Percentiles rank a stretch among this genome's conserved stretches.
Conservation (phyloP, 208 protist species). For the Acanthamoeba castellanii region DNA sequence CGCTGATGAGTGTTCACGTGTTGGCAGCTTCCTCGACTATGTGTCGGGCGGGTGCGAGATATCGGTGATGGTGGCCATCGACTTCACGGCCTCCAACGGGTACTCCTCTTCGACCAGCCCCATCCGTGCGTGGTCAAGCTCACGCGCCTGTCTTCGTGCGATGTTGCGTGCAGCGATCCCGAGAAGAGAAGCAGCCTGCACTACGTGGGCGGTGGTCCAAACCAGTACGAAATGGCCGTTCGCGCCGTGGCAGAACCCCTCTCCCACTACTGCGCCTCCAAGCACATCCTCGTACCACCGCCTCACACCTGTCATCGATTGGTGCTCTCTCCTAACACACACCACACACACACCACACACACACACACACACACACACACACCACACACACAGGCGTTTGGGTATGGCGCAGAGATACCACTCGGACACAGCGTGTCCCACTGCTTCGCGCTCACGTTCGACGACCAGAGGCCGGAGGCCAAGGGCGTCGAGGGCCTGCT, state of each 20-base stretch:
- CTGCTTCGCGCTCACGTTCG: conserved; percentile 83
- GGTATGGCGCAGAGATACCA: conserved; percentile 80
- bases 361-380: not conserved
- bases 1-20: not conserved
- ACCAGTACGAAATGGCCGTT: conserved; percentile 78
- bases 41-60: conserved; percentile 85
- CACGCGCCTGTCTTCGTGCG: not conserved
- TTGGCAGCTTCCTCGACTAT: conserved; percentile 81
- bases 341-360: too few relatives aligned
- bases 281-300: not conserved
- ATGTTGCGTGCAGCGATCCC: not conserved
- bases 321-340: not conserved
- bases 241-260: conserved; percentile 64
- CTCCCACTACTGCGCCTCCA: conserved; percentile 4
- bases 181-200: conserved; percentile 17
- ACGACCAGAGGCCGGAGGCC: conserved; percentile 78
- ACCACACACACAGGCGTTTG: conserved; percentile 21
- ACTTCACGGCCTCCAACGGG: conserved; percentile 85
- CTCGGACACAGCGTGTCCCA: conserved; percentile 69
- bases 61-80: conserved; percentile 83
- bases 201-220: conserved; percentile 35
- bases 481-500: conserved; percentile 88
- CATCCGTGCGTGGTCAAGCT: not conserved
- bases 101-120: not conserved
- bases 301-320: not conserved